Base-by-base conservation (phyloP, 495 filamentous ascomycete genomes). In the Aspergillus nanangensis region DNA sequence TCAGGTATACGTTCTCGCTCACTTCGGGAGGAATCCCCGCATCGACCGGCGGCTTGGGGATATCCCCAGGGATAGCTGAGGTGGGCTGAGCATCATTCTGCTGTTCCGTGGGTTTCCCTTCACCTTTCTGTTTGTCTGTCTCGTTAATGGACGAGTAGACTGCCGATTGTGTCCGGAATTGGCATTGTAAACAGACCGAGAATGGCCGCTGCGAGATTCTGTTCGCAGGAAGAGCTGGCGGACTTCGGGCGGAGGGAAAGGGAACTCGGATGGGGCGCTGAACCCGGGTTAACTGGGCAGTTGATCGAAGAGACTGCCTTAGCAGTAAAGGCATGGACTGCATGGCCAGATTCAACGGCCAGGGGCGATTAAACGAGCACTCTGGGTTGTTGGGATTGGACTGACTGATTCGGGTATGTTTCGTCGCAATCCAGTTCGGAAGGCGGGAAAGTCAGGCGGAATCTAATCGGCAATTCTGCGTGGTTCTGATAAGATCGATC, bases 261-360 rank as follows among this genome's bases (percentile, higher is more conserved):
- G 56, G 58, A 37, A 52, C 46, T 49, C 46, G 60, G 40, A 46
- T 48, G 48, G 53, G 50, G 19, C 51, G 48, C 22, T 57, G 41
- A n/a, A 53, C 41, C 50, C 55, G 53, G 38, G 60, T 48, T 33
- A 66, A 18, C 5, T 50, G 61, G 24, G 61, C 31, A 31, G 54
- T 61, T 23, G 62, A 55, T 38, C 61, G 57, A 32, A 71, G 47
- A 32, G 68, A 66, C 56, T 69, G 68, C 57, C 62, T 51, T 24
- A 70, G 46, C 44, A 74, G 54, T 48, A 63, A 58, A 62, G 63
- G 70, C 62, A 71, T 62, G 41, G 66, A 58, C 56, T 71, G 68
- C 70, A 70, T 72, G 55, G 57, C 66, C 61, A 51, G 34, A 49
- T 39, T 45, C 25, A 33, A 60, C 46, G 50, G 55, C 56, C 55